Base-by-base conservation (phyloP, 1,284 basidiomycete genomes). In the Volvariella surrecta region DNA sequence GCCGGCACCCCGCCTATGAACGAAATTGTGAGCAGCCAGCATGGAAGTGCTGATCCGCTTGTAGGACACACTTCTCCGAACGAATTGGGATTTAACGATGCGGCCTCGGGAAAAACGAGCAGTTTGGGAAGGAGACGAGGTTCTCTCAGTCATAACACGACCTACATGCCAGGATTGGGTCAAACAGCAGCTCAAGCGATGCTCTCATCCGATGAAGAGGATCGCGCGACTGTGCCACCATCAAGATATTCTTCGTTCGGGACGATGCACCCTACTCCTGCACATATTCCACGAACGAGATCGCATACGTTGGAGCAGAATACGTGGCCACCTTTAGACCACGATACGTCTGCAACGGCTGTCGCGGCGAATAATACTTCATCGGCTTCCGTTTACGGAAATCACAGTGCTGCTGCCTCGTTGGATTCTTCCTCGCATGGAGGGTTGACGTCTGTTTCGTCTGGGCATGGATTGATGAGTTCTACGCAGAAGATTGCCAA, bases 71-170 rank as follows among this genome's bases (percentile, higher is more conserved):
- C 34, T 7, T 4, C 7, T 6, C 6, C 34, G n/a, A 7, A 15
- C 8, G 34, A 32, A 20, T 45, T 43, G 16, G 50, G 42, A 6
- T 44, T 42, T 18, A 45, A 38, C 21, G 45, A 31, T 34, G 51
- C 42, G 22, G 49, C 46, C 10, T 13, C 24, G 3, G 48, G 35
- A 3, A 39, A 40, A 19, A 40, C 44, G 16, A 35, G 32, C 4
- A 40, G 46, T 21, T 38, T 45, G 2, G 37, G 32, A 0, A 43
- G 45, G 2, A 47, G 54, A 30, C 49, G 35, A 32, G 39, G 48
- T 3, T 48, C 51, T 7, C 54, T 58, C 37, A 52, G 53, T 2
- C 52, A 54, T n/a, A n/a, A n/a, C n/a, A n/a, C n/a, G n/a, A 37
- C 52, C n/a, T 48, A 46, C 37, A 49, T 52, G 42, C 44, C 45